Evolutionary conservation across 2,329 filamentous ascomycete genomes (phyloP).

Genomic region (Ophiosphaerella herpotricha): DNA sequence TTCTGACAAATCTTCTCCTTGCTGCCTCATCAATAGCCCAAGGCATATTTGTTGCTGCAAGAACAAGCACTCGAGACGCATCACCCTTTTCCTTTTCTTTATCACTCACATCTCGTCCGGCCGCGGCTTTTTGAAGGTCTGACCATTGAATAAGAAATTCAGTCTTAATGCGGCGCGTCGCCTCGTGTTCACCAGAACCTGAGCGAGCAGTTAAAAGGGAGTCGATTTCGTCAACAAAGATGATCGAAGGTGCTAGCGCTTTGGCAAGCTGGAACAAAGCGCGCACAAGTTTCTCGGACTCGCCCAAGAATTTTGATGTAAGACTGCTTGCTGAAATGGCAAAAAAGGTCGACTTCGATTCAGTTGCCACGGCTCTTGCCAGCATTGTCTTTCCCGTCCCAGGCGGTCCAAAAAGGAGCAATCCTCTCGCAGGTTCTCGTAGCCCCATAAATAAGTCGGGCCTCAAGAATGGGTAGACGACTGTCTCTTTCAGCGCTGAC

Average conservation of each 20-base stretch:
- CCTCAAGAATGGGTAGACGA: slow-evolving; percentile 94
- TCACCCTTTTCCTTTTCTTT: slow-evolving; percentile 76
- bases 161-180: slow-evolving; percentile 91
- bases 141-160: slow-evolving; percentile 99
- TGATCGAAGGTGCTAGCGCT: slow-evolving; percentile 87
- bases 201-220: slow-evolving; percentile 84
- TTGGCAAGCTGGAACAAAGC: slow-evolving; percentile 92
- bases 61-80: slow-evolving; percentile 83
- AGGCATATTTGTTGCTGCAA: slow-evolving; percentile 93
- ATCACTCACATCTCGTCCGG: slow-evolving; percentile 73
- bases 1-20: slow-evolving; percentile 82
- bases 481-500: slow-evolving; percentile 87
- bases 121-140: slow-evolving; percentile 87
- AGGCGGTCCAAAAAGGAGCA: slow-evolving; percentile 94
- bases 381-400: slow-evolving; percentile 99
- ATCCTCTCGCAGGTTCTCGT: slow-evolving; percentile 89
- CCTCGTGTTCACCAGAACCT: slow-evolving; percentile 86
- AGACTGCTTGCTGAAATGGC: slow-evolving; percentile 93
- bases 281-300: slow-evolving; percentile 93
- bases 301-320: slow-evolving; percentile 94
- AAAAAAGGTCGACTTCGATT: slow-evolving; percentile 94
- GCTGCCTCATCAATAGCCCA: slow-evolving; percentile 99
- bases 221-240: slow-evolving; percentile 98
- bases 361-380: slow-evolving; percentile 89
- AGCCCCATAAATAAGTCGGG: slow-evolving; percentile 96